Evolutionary conservation across 441 rosid genomes (phyloP).

Genomic region (Adansonia grandidieri): DNA sequence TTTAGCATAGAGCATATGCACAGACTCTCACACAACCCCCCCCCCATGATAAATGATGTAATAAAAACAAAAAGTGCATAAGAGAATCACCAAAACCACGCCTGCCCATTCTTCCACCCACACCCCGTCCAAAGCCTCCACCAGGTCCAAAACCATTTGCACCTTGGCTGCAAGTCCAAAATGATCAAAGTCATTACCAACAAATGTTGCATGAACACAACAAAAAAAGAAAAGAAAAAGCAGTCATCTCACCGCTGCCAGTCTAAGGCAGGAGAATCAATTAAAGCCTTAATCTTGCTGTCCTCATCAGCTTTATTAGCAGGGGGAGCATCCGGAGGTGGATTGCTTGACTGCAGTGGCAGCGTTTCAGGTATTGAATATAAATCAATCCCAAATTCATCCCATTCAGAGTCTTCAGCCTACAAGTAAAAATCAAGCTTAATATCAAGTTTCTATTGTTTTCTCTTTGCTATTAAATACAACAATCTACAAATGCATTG

Average conservation of each 20-base stretch:
- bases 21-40: too few relatives aligned
- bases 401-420: slow-evolving; percentile 87
- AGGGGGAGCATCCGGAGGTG: slow-evolving; percentile 59
- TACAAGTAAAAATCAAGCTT: slow-evolving; percentile 38
- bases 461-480: neutral
- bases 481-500: neutral
- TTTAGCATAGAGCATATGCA: neutral
- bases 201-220: neutral
- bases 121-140: slow-evolving; percentile 95
- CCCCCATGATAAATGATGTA: neutral
- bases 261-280: slow-evolving; percentile 94
- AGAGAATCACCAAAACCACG: slow-evolving; percentile 91
- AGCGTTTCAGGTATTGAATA: slow-evolving; percentile 82
- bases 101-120: slow-evolving; percentile 82
- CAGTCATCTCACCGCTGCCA: slow-evolving; percentile 85
- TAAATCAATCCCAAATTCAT: slow-evolving; percentile 96
- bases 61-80: slow-evolving; percentile 8
- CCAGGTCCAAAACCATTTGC: slow-evolving; percentile 47
- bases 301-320: slow-evolving; percentile 88
- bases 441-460: neutral
- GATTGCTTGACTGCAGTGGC: slow-evolving; percentile 55
- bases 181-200: slow-evolving; percentile 13
- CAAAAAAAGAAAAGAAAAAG: slow-evolving; percentile 3
- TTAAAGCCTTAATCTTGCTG: slow-evolving; percentile 86
- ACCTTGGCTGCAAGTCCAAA: slow-evolving; percentile 67